Percentiles rank a stretch among this genome's conserved stretches.
phyloP scores from a whole-genome alignment of 73 alveolate genomes.

The Paramecium sexaurelia region DNA sequence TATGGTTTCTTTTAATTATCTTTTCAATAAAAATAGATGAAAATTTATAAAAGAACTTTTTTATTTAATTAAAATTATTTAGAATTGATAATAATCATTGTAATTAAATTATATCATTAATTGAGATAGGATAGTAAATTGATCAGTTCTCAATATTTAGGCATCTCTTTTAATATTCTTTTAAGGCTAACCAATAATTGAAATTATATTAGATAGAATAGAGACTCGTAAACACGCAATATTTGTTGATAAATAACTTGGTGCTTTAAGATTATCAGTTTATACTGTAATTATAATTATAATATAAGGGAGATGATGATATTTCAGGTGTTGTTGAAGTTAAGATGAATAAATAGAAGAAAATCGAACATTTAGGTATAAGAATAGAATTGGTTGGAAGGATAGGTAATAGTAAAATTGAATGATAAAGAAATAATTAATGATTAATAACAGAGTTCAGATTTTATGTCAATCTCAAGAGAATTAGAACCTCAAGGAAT shows the following conservation, averaged over 20 bases:
- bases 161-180: constrained; percentile 27
- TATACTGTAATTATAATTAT: constrained; percentile 28
- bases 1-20: no score
- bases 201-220: constrained; percentile 60
- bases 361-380: constrained; percentile 65
- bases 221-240: constrained; percentile 64
- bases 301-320: constrained; percentile 67
- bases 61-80: no score
- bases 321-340: constrained; percentile 61
- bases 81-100: background rate
- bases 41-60: no score
- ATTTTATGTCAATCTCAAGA: constrained; percentile 69
- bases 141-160: background rate
- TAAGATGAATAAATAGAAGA: constrained; percentile 57
- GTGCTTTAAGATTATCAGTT: constrained; percentile 51
- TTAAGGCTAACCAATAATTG: constrained; percentile 48
- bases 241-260: constrained; percentile 46
- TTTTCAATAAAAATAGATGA: no score
- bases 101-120: background rate
- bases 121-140: background rate
- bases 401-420: constrained; percentile 26
- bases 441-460: constrained; percentile 61
- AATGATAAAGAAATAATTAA: constrained; percentile 51
- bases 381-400: constrained; percentile 66
- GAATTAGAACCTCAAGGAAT: constrained; percentile 69